Conservation (phyloP, 2,329 filamentous ascomycete genomes). For the Aspergillus glaucus region DNA sequence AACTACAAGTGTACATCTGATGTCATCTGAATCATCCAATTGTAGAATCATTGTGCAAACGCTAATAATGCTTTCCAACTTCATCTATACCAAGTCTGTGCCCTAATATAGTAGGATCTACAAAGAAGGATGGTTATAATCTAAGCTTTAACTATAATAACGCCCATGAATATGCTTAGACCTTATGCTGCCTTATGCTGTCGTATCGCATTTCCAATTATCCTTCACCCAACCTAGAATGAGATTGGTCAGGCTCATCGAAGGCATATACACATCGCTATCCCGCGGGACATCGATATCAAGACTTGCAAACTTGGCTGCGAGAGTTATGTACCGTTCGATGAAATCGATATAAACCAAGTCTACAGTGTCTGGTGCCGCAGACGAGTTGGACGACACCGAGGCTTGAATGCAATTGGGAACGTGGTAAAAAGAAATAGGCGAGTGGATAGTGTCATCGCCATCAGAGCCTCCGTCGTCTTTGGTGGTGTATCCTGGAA, state of each 20-base stretch:
- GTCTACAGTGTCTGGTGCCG: slow-evolving; percentile 67
- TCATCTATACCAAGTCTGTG: neutral
- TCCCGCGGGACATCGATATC: slow-evolving; percentile 44
- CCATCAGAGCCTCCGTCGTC: slow-evolving; percentile 80
- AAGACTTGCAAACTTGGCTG: slow-evolving; percentile 57
- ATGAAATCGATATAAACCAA: slow-evolving; percentile 90
- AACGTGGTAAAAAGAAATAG: slow-evolving; percentile 66
- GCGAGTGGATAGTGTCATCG: slow-evolving; percentile 79
- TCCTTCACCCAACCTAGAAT: slow-evolving; percentile 54
- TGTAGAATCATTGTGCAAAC: neutral
- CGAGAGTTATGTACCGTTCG: slow-evolving; percentile 70
- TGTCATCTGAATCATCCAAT: neutral
- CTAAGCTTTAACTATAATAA: neutral
- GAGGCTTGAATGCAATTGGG: slow-evolving; percentile 78
- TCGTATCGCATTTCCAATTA: slow-evolving; percentile 44
- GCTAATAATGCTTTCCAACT: neutral
- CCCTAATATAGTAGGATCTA: neutral
- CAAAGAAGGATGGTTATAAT: neutral
- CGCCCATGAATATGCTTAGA: neutral
- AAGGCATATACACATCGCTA: slow-evolving; percentile 47
- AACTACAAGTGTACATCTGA: neutral
- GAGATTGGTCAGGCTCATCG: slow-evolving; percentile 51
- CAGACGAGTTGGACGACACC: slow-evolving; percentile 38
- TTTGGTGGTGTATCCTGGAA: slow-evolving; percentile 77
- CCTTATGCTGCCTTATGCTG: neutral